Evolutionary conservation across 768 basidiomycete species (phyloP).

Genomic region (Termitomyces bulborhizus): DNA sequence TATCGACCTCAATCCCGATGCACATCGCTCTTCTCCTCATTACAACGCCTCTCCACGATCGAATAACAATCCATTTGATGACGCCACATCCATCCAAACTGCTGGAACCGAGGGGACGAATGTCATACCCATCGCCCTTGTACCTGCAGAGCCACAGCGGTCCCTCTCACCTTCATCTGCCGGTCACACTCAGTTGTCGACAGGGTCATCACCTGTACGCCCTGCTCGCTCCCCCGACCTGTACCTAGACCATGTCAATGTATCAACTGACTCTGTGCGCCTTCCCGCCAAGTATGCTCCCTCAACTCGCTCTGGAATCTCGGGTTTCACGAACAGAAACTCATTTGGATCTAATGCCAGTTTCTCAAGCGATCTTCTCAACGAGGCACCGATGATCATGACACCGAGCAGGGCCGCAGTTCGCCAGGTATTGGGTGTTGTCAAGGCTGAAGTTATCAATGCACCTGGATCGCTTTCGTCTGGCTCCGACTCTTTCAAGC

Average conservation of each 20-base stretch:
- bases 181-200: constrained; percentile 22
- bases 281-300: constrained; percentile 30
- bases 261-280: constrained; percentile 47
- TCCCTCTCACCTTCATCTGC: constrained; percentile 23
- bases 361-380: constrained; percentile 72
- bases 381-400: constrained; percentile 78
- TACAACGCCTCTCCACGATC: constrained; percentile 24
- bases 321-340: constrained; percentile 47
- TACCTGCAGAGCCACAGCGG: constrained; percentile 49
- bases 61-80: constrained; percentile 68
- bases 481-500: constrained; percentile 34
- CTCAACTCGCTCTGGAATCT: constrained; percentile 51
- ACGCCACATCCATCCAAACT: constrained; percentile 76
- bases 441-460: constrained; percentile 74
- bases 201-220: constrained; percentile 42
- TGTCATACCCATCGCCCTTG: constrained; percentile 82
- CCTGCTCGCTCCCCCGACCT: constrained; percentile 56
- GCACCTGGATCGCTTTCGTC: constrained; percentile 39
- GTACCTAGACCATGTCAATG: constrained; percentile 55
- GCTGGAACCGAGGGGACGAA: constrained; percentile 77
- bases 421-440: constrained; percentile 69
- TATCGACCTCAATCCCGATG: constrained; percentile 55
- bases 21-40: constrained; percentile 28
- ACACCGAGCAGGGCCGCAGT: constrained; percentile 60
- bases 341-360: constrained; percentile 75